Base-by-base conservation (phyloP, 2,329 filamentous ascomycete genomes). In the Trichophyton simii region DNA sequence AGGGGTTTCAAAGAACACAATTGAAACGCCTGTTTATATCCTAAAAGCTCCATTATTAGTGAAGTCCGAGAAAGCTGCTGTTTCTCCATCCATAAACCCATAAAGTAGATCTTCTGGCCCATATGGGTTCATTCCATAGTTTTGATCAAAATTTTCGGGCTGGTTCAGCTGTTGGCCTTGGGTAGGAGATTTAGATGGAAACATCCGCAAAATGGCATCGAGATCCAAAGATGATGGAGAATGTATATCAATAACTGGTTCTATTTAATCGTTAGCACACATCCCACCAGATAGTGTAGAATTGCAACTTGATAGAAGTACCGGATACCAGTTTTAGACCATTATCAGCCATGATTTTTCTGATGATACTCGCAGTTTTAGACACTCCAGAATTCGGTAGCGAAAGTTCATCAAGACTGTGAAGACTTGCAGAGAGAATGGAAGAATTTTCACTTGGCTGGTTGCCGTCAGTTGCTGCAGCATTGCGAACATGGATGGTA, bases 401-500 rank as follows among this genome's bases (percentile, higher is more conserved):
- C 34, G 64, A 61, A 25, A 75, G 63, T 44, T 74, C 71, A 46
- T 74, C 71, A 7, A 75, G 64, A 28, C 67, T 72, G 5, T 64
- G 65, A 48, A 73, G 61, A 57, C 71, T 71, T 36, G 66, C 67
- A 11, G 65, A 65, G 8, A 74, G 61, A 15, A 67, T 60, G 2
- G 64, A 64, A 13, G 67, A 63, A 60, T 70, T 65, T 41, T 72
- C 68, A 5, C 65, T 61, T 36, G 62, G 54, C 54, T 65, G 60
- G 57, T 62, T 61, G 31, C 65, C 58, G 20, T 70, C 65, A 11
- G 63, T 65, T 1, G 68, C 64, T 8, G 69, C 71, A n/a, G 69
- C 69, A 63, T 75, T 76, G 31, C 73, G 69, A 4, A 74, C 73
- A 58, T 76, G 74, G 55, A 76, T 76, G 0, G 74, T 75, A 62